Evolutionary conservation across 345 rosid species (phyloP), one percentile per base, ranked within the genome.

Genomic region (Lenwebbia sp.): DNA sequence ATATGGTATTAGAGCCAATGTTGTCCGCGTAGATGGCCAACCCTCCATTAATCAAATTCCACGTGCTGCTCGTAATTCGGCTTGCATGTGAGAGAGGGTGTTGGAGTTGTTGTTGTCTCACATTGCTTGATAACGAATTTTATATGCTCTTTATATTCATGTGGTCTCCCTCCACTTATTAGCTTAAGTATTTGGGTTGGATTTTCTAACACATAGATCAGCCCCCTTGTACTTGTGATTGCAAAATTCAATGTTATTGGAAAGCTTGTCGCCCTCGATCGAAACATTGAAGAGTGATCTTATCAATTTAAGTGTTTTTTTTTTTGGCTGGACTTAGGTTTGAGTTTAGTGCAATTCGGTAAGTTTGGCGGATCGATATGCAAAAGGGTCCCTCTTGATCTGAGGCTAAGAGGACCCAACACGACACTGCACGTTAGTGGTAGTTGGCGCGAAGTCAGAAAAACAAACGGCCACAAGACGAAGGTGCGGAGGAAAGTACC

Each of bases 261-360:
- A 2, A 33, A 70, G 1, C 7, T 0, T 0, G 2, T 65, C 1
- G 0, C 23, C 6, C 44, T 33, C 13, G 3, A 70, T 17, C 44
- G 10, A 19, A 65, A 65, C 33, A 33, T 65, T 33, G 37, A 10
- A 19, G 13, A 8, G 44, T 0, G 44, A 19, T 9, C 25, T 70
- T 33, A 65, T 65, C 1, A 65, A 33, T 65, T 17, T 65, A 4
- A 65, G 25, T 26, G 13, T 4, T 25, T 28, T 0, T 1, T 15
- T 17, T 65, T 33, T 33, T 17, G 13, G 25, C 1, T 33, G 7
- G 78, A 19, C 13, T 33, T 33, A 10, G 47, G 26, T 70, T 2
- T 10, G 14, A 37, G 81, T 19, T 56, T 1, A 33, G 26, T 70
- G 47, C 47, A 70, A 37, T 70, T 70, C 37, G 26, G 81, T 37